Evolutionary conservation across 2,329 filamentous ascomycete genomes (phyloP), one percentile per base, ranked within the genome.

Genomic region (Trichophaea hybrida): DNA sequence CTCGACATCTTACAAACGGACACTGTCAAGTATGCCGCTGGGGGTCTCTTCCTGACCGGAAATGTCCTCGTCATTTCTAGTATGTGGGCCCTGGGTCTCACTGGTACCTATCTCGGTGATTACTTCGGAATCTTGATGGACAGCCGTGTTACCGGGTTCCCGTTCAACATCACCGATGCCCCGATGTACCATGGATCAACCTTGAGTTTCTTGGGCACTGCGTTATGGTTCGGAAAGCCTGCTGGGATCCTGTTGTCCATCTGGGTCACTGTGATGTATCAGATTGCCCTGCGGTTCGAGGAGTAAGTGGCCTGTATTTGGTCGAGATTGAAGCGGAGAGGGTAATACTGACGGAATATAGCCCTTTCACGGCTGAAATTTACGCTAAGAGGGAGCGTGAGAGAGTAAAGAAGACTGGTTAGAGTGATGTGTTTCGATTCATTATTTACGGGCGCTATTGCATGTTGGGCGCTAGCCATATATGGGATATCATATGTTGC

Each of bases 121-220:
- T 98, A 98, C 78, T 98, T 97, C 71, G 93, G 93, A 68, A 96
- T 97, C 72, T 78, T 98, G 66, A 94, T 96, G 89, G 91, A 97
- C 71, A 76, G 85, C 67, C 91, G 91, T 69, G 90, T 98, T 56
- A 94, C 89, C 10, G 85, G 87, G 12, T 98, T 98, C 72, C 93
- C 93, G 1, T 98, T 98, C 79, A 97, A 86, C 73, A 79, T 97
- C 62, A 90, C 85, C 58, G 81, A 82, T 66, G 85, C 88, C 56
- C 93, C 93, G 64, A 98, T 98, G 93, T 98, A 98, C 77, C 86
- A 89, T 75, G 93, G 93, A 60, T 88, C 84, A 63, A 93, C 91
- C 31, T 78, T 94, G 79, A 91, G 85, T 74, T 98, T 98, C 74
- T 74, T 97, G 59, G 93, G 88, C 31, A 86, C 85, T 1, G 88